Evolutionary conservation across 1,139 yeast species (phyloP).

Genomic region (Pneumocystis carinii): DNA sequence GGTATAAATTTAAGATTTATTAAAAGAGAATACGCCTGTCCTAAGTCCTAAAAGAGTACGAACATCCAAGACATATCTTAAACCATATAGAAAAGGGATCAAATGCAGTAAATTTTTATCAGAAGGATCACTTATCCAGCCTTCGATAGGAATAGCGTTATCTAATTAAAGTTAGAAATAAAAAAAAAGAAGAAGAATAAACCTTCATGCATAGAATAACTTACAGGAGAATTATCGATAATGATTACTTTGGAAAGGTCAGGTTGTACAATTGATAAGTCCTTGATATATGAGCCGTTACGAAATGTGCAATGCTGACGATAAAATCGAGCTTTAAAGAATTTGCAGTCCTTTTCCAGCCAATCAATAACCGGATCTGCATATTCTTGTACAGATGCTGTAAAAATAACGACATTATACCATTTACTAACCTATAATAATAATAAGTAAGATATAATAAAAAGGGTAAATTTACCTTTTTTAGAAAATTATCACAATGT

Average conservation of each 20-base stretch:
- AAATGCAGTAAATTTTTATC: slow-evolving; percentile 70
- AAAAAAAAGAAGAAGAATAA: background rate
- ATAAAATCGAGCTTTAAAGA: slow-evolving; percentile 52
- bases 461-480: slow-evolving; percentile 42
- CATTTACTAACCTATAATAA: slow-evolving; percentile 27
- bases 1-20: background rate
- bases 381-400: slow-evolving; percentile 87
- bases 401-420: slow-evolving; percentile 79
- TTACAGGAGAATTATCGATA: slow-evolving; percentile 82
- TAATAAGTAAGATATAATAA: background rate
- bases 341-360: slow-evolving; percentile 42
- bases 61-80: slow-evolving; percentile 77
- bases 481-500: slow-evolving; percentile 67
- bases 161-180: slow-evolving; percentile 21
- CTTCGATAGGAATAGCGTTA: slow-evolving; percentile 86
- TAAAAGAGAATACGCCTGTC: slow-evolving; percentile 40
- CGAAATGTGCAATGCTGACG: slow-evolving; percentile 60
- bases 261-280: slow-evolving; percentile 39
- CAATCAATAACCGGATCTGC: slow-evolving; percentile 96
- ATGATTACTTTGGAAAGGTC: slow-evolving; percentile 64
- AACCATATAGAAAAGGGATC: slow-evolving; percentile 64
- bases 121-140: slow-evolving; percentile 92
- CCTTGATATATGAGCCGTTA: slow-evolving; percentile 82
- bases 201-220: slow-evolving; percentile 59
- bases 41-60: slow-evolving; percentile 61